Percentiles rank a stretch among this genome's conserved stretches.
Evolutionary conservation across 371 early-diverging fungal genomes (phyloP).

Genomic region (Mycotypha africana): DNA sequence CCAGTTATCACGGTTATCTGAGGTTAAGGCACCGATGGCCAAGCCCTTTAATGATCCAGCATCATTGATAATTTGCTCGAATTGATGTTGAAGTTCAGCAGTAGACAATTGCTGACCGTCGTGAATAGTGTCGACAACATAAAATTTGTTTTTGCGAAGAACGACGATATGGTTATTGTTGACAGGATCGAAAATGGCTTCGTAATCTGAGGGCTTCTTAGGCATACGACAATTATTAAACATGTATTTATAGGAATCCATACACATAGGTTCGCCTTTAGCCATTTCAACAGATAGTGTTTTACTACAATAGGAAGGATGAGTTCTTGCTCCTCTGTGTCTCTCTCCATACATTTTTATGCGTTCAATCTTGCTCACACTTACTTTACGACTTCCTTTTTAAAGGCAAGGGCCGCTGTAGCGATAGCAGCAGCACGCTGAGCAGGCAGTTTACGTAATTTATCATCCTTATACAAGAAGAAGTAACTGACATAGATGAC

Average conservation of each 20-base stretch:
- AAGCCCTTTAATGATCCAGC: slow-evolving; percentile 71
- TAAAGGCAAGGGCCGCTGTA: slow-evolving; percentile 86
- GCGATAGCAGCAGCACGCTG: slow-evolving; percentile 86
- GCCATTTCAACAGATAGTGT: slow-evolving; percentile 82
- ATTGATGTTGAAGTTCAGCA: slow-evolving; percentile 76
- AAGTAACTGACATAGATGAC: slow-evolving; percentile 87
- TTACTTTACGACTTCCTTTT: slow-evolving; percentile 68
- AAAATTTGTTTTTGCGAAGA: slow-evolving; percentile 89
- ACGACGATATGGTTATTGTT: slow-evolving; percentile 82
- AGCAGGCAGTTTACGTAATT: slow-evolving; percentile 68
- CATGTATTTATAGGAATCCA: slow-evolving; percentile 91
- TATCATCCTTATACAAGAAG: slow-evolving; percentile 79
- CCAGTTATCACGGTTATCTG: slow-evolving; percentile 93
- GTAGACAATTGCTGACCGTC: slow-evolving; percentile 79
- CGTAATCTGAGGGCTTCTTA: slow-evolving; percentile 76
- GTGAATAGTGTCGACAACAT: slow-evolving; percentile 63
- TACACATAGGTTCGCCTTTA: slow-evolving; percentile 77
- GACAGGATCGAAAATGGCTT: slow-evolving; percentile 70
- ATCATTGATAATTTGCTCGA: slow-evolving; percentile 64
- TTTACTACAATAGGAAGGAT: no score
- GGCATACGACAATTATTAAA: slow-evolving; percentile 96
- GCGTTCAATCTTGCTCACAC: neutral
- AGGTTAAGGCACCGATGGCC: slow-evolving; percentile 85
- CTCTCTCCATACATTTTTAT: no score
- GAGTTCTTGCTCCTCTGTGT: no score